Base-by-base conservation (phyloP, 1,284 basidiomycete species). In the Fomitopsis pinicola region DNA sequence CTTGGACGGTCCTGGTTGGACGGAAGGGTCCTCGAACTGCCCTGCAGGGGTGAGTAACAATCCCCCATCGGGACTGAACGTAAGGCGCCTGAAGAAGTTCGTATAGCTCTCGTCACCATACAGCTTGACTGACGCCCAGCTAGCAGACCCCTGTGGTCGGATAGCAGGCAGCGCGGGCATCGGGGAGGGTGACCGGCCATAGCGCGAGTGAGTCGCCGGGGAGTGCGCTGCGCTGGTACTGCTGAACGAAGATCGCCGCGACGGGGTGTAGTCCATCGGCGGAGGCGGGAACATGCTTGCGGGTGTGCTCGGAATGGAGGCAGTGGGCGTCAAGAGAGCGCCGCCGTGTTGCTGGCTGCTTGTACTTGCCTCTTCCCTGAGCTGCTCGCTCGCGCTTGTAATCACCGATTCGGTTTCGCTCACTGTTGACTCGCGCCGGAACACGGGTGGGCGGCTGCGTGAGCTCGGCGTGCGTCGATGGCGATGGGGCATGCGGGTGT, bases 51-150 rank as follows among this genome's bases (percentile, higher is more conserved):
- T 98, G 66, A 98, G 80, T 22, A 99, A 82, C 55, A 99, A 79
- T 9, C 88, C 92, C 0, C 97, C 97, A 72, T 99, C 97, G 1
- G 97, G 94, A 62, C 94, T 96, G 77, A 98, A 99, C 4, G 89
- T 89, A 59, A 99, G 78, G 33, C 97, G 84, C 35, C 97, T 83
- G 82, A 98, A 99, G 79, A 99, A 99, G 67, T 97, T 95, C 3
- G 94, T 96, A 69, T 88, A 95, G 67, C 89, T 93, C 74, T 98
- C 96, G 73, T 99, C 97, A 48, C 96, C 95, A 69, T 98, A 99
- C 30, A 99, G 79, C 62, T 84, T 84, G 52, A 88, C 82, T 14
- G 80, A 77, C 26, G 78, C 76, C 78, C 82, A 83, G 28, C 78
- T 79, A 40, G 70, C 73, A 0, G 79, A 73, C 10, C 84, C 75